Evolutionary conservation across 805 yeast genomes (phyloP), one percentile per base, ranked within the genome.

Genomic region (Metschnikowia arizonensis): DNA sequence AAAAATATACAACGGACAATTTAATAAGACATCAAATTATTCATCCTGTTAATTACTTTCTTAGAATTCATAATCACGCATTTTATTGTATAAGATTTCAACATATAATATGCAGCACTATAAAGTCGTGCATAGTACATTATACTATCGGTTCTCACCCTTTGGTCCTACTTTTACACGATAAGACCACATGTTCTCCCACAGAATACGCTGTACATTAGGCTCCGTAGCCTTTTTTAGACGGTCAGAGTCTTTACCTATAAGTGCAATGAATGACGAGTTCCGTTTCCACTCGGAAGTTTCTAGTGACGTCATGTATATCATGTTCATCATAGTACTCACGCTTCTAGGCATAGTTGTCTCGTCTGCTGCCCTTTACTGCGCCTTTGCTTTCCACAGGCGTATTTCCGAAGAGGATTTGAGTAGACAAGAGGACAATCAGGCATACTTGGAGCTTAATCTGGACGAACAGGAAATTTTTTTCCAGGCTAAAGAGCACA

Each of bases 401-500:
- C 21, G 28, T n/a, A 28, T 26, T 25, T 23, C 46, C n/a, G 44
- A 43, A 12, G 52, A 44, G 8, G 40, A 31, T 17, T 17, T 31
- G 14, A 44, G 43, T 33, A 25, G 50, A 25, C 47, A 48, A 35
- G 56, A 54, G 18, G 55, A 54, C 18, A 54, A 54, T 36, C 53
- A 48, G 33, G 57, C 54, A 10, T 51, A 52, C 33, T 41, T 50
- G 17, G 81, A 76, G 46, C 73, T 88, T 11, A 68, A 85, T 36
- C 81, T 82, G 33, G 78, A 81, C 47, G 88, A 87, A 64, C 83
- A 83, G 54, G 83, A 82, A 56, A 62, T 81, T 34, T 85, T 82
- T 54, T 76, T 83, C 55, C 85, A 79, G 55, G 81, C 88, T 24
- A 77, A 78, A 46, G 83, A 80, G 26, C 70, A 54, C 47, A 46